These are phyloP conservation scores for Blastosporella zonata DNA, from an alignment of 1,284 basidiomycete genomes.

Conservation along the genomic window DNA sequence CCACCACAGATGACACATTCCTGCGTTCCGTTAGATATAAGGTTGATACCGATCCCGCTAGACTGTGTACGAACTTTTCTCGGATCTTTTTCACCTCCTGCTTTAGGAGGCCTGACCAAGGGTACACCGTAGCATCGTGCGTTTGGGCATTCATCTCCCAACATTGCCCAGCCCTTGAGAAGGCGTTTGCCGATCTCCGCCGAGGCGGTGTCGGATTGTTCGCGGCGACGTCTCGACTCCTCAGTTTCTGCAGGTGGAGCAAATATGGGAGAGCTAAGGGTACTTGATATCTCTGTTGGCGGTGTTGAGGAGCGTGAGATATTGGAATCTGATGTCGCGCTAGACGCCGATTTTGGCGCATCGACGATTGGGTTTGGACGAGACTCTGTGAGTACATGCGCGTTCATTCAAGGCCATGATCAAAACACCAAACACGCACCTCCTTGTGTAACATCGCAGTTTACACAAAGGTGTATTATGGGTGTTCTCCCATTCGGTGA, in stretches of 20 bases:
- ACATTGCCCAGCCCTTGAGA: constrained; percentile 81
- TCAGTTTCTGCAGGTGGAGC: constrained; percentile 59
- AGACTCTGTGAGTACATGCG: constrained; percentile 3
- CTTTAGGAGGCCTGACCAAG: constrained; percentile 68
- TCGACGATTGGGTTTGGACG: constrained; percentile 8
- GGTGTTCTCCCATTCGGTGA: constrained; percentile 55
- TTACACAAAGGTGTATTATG: constrained; percentile 54
- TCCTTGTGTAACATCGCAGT: constrained; percentile 46
- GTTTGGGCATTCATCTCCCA: constrained; percentile 77
- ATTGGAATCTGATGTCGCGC: constrained; percentile 45
- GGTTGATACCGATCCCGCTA: not conserved
- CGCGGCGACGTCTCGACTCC: constrained; percentile 61
- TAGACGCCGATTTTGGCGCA: constrained; percentile 36
- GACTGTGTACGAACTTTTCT: constrained; percentile 46
- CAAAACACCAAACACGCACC: constrained; percentile 24
- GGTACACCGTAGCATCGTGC: constrained; percentile 67
- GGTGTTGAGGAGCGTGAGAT: constrained; percentile 67
- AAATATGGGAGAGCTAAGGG: constrained; percentile 58
- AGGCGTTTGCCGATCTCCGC: constrained; percentile 73
- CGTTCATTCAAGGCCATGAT: not conserved
- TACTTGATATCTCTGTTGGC: constrained; percentile 66
- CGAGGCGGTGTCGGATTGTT: constrained; percentile 78
- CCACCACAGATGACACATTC: constrained; percentile 76
- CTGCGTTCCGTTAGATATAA: constrained; percentile 36
- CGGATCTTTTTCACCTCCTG: constrained; percentile 55